phyloP scores from a whole-genome alignment of 2,329 filamentous ascomycete genomes.

The Pseudocercospora musae region DNA sequence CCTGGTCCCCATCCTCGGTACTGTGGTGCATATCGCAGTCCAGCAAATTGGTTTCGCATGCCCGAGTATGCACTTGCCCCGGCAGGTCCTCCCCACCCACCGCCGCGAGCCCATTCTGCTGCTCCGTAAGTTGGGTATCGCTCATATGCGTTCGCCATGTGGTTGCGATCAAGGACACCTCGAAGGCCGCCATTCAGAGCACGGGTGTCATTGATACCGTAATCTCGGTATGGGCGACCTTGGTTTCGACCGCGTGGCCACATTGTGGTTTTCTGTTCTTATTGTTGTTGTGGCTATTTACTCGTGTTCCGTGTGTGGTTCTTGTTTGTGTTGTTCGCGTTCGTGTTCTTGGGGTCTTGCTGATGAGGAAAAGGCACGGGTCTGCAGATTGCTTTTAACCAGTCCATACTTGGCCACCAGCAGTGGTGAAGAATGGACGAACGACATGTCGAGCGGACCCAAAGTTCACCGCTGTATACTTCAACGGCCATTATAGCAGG shows the following conservation, averaged over 20 bases:
- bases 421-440: no score
- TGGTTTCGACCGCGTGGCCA: background rate
- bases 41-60: background rate
- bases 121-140: background rate
- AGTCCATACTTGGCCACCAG: no score
- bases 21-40: background rate
- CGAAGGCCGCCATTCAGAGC: background rate
- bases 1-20: background rate
- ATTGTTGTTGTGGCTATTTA: no score
- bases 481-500: no score
- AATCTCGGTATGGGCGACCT: background rate
- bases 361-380: no score
- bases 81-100: background rate
- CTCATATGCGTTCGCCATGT: background rate
- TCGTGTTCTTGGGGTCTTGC: no score
- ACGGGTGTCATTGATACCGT: background rate
- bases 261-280: no score
- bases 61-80: background rate
- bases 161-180: background rate
- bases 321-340: no score
- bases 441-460: no score
- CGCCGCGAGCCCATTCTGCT: background rate
- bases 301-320: no score
- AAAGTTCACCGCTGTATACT: no score
- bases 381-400: no score